Evolutionary conservation across 805 yeast genomes (phyloP), one percentile per base, ranked within the genome.

Genomic region (Citeromyces matritensis): DNA sequence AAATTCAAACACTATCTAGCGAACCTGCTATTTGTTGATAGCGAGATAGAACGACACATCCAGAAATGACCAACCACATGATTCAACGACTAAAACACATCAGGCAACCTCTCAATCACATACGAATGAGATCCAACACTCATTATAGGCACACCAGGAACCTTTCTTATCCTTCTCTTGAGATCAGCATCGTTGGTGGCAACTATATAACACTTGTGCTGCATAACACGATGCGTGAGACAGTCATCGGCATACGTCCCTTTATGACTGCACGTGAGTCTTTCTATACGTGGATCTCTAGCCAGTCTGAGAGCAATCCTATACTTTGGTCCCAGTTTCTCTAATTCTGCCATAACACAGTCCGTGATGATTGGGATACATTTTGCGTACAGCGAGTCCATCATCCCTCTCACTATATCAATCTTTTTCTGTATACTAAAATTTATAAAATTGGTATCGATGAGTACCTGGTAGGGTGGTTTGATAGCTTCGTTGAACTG

Each of bases 201-300:
- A 24, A 91, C 96, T 34, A 91, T 86, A 47, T 73, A 91, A 56
- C 98, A 91, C 51, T 91, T 91, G 58, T 91, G 97, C 48, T 88
- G 96, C 52, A 88, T 67, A 5, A 91, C 94, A 43, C 98, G 66
- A 50, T 80, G 75, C 11, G 91, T 97, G 6, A 91, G 51, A 54
- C 98, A 91, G 55, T 91, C 98, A 72, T 91, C 98, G 19, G 98
- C 98, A 61, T 91, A 91, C 0, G 95, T 88, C 21, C 98, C 98
- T 43, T 79, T 81, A 48, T 91, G 98, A 8, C 88, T 63, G 48
- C 98, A 91, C 27, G 75, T 82, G 30, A 91, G 62, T 37, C 96
- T 66, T 43, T 82, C 69, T 24, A 91, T 78, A 45, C 97, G 65
- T 27, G 96, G 95, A 50, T 91, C 98, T 42, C 82, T 79, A 14